Percentiles rank a stretch among this genome's conserved stretches.
Conservation (phyloP, 192 early-diverging fungal species). For the Phycomyces blakesleeanus region DNA sequence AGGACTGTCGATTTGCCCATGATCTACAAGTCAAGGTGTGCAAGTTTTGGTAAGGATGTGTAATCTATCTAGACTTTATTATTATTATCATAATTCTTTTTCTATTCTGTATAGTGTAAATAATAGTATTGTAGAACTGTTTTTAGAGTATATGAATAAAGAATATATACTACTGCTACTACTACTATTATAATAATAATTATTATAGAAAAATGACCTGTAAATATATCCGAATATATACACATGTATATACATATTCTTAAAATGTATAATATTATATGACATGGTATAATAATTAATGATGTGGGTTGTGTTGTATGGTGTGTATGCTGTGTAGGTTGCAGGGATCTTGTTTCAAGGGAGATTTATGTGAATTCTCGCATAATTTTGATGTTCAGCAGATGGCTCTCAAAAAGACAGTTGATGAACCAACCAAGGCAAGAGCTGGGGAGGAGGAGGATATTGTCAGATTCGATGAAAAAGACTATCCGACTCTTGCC, state of each 20-base stretch:
- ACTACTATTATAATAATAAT: slow-evolving; percentile 3
- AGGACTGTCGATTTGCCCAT: slow-evolving; percentile 56
- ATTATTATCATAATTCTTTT: too few relatives aligned
- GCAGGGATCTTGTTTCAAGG: slow-evolving; percentile 49
- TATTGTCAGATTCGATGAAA: slow-evolving; percentile 2
- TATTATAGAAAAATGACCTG: slow-evolving; percentile 7
- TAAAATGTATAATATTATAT: too few relatives aligned
- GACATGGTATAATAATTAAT: too few relatives aligned
- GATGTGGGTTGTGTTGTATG: too few relatives aligned
- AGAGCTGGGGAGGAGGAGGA: not conserved
- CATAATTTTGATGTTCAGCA: slow-evolving; percentile 39
- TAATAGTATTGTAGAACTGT: too few relatives aligned
- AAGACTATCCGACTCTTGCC: slow-evolving; percentile 10
- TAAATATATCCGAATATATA: too few relatives aligned
- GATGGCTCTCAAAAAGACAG: slow-evolving; percentile 30
- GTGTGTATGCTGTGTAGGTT: slow-evolving; percentile 41
- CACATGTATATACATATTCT: too few relatives aligned
- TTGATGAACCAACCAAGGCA: not conserved
- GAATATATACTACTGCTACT: too few relatives aligned
- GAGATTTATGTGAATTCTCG: slow-evolving; percentile 49
- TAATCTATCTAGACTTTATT: too few relatives aligned
- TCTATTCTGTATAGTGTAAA: too few relatives aligned
- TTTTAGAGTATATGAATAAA: too few relatives aligned
- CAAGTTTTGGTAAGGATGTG: slow-evolving; percentile 61
- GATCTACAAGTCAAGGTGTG: slow-evolving; percentile 50